Base-by-base conservation (phyloP, 176 grass and related monocot species). In the Tillandsia fasciculata region DNA sequence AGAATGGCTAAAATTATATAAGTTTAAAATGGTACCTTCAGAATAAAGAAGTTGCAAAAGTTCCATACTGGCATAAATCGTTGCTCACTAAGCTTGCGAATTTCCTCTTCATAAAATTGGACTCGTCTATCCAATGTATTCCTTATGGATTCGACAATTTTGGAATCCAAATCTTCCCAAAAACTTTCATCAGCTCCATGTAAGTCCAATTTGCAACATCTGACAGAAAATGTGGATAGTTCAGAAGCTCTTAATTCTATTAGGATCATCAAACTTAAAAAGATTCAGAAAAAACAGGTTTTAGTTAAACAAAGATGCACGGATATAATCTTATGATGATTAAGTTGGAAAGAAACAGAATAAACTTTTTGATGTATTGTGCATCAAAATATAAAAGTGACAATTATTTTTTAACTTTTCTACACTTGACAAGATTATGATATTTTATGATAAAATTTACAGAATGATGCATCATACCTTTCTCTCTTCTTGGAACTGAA, bases 41-140 rank as follows among this genome's bases (percentile, higher is more conserved):
- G 75, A 77, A 99, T 99, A 78, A 99, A 93, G 75, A 99, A 99
- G 77, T 99, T 99, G 80, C 94, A 99, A 74, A 99, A 99, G 81
- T 99, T 99, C 94, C 94, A 99, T 57, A 99, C 73, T 64, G 89
- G 89, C 74, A 79, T 74, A 67, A 92, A 90, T 22, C 94, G 84
- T 59, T 99, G 94, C 77, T 99, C 94, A 81, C 88, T 99, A 70
- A 99, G 77, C 75, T 82, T 99, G 69, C 82, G 82, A 64, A 90
- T 90, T 85, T 93, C 94, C 53, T 99, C 94, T 85, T 99, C 89
- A 64, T 90, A 99, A 79, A 99, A 99, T 33, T 93, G 94, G 72
- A 88, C 84, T 14, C 89, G 77, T 64, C 80, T 85, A 67, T 99
- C 94, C 72, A 99, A 78, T 76, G 94, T 99, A 80, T 93, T 99